phyloP scores from a whole-genome alignment of 1,284 basidiomycete genomes.

The Apiotrichum brassicae region DNA sequence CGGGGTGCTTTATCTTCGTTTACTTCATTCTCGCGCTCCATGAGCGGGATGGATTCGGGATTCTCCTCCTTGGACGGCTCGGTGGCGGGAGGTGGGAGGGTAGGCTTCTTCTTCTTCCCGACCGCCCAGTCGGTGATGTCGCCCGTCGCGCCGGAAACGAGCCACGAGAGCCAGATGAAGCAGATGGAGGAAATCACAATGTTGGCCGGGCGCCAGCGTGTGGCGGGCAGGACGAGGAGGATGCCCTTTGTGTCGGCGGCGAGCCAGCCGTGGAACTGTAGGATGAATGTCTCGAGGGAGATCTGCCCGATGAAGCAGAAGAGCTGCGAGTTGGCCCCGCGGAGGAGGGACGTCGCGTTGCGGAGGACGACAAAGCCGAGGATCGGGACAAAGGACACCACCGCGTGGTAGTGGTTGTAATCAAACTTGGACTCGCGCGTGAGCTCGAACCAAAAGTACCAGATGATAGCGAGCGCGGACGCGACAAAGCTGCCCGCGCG shows the following conservation, averaged over 20 bases:
- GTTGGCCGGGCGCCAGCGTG: constrained; percentile 64
- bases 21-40: constrained; percentile 31
- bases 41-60: constrained; percentile 43
- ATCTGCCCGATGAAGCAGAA: constrained; percentile 77
- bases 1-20: not conserved
- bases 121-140: constrained; percentile 68
- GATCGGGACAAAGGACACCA: constrained; percentile 73
- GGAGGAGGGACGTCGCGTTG: constrained; percentile 64
- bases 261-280: constrained; percentile 85
- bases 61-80: constrained; percentile 21
- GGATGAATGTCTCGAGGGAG: constrained; percentile 77
- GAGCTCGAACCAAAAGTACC: constrained; percentile 79
- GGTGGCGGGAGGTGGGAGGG: constrained; percentile 28
- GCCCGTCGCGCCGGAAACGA: constrained; percentile 66
- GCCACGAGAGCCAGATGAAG: constrained; percentile 72
- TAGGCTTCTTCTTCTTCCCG: constrained; percentile 38
- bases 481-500: constrained; percentile 52
- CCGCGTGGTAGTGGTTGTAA: constrained; percentile 78
- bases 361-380: constrained; percentile 65
- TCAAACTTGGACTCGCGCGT: constrained; percentile 66
- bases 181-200: constrained; percentile 65
- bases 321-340: constrained; percentile 60
- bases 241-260: constrained; percentile 80
- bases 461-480: constrained; percentile 56
- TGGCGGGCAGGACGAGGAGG: constrained; percentile 69